Conservation (phyloP, 1,139 yeast genomes). For the Hyphopichia khmerensis region DNA sequence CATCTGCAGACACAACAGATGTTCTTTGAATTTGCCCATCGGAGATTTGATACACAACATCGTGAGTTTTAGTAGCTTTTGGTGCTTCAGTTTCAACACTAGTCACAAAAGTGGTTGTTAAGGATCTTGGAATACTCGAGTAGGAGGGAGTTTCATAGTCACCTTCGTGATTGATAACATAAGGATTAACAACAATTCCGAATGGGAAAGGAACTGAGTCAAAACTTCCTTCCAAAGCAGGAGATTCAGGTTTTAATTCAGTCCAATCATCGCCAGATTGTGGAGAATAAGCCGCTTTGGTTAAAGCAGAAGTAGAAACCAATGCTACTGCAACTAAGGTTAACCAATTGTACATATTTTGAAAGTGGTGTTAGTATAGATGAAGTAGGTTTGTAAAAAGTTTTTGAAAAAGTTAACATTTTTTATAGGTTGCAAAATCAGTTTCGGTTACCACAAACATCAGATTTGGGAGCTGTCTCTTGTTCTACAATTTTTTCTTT, state of each 20-base stretch:
- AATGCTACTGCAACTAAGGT: too few relatives aligned
- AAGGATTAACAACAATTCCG: slow-evolving; percentile 35
- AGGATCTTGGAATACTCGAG: slow-evolving; percentile 13
- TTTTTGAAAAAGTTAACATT: too few relatives aligned
- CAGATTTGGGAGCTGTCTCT: not conserved
- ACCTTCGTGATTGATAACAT: slow-evolving; percentile 16
- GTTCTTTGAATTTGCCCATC: slow-evolving; percentile 34
- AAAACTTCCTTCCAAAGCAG: slow-evolving; percentile 16
- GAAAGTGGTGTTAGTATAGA: too few relatives aligned
- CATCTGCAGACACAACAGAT: slow-evolving; percentile 4
- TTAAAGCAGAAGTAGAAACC: not conserved
- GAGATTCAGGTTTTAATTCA: slow-evolving; percentile 22
- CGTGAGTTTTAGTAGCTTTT: slow-evolving; percentile 22
- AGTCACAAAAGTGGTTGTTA: slow-evolving; percentile 14
- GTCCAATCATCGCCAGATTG: slow-evolving; percentile 36
- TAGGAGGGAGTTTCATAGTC: slow-evolving; percentile 12
- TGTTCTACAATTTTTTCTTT: not conserved
- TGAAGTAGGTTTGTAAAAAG: not conserved
- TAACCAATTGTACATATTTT: too few relatives aligned
- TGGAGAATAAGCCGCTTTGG: slow-evolving; percentile 23
- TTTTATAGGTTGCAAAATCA: not conserved
- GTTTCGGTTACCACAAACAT: not conserved
- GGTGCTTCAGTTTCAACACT: slow-evolving; percentile 21
- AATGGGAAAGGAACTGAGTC: slow-evolving; percentile 30
- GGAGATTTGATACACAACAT: slow-evolving; percentile 23